Evolutionary conservation across 2,329 filamentous ascomycete genomes (phyloP), one percentile per base, ranked within the genome.

Genomic region (Xylaria sp.): DNA sequence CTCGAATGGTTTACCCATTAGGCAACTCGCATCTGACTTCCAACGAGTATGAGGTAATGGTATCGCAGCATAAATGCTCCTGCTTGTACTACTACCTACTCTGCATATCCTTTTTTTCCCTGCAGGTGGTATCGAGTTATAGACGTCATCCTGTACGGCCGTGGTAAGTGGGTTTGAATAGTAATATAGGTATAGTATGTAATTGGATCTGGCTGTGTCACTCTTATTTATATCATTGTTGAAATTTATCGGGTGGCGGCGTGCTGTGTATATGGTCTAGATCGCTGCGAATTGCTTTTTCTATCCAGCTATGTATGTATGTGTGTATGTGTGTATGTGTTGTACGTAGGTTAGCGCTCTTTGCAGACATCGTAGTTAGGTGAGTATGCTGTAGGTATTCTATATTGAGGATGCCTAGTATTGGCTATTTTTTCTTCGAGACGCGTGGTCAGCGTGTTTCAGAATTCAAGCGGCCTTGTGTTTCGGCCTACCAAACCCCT

Each of bases 361-460:
- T 12, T 36, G 8, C 11, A 7, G 7, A 36, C 11, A 36, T 9
- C n/a, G 2, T 50, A 7, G 17, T 7, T 50, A 50, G 21, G 17
- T 47, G 24, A 27, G 24, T 27, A n/a, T n/a, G 17, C 4, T 45
- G 42, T 42, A 42, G 39, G 39, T 5, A 47, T 17, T 47, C 42
- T 19, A 4, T 47, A 47, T 47, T 19, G n/a, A 19, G 3, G 11
- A 19, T 12, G 27, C 21, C 7, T 30, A 51, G n/a, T 17, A 19
- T 47, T 47, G 42, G 17, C n/a, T 47, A 30, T 12, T 51, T 51
- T 51, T 9, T 27, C 21, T 51, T 30, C 48, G 36, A 53, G 47
- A 45, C 30, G 34, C 55, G 36, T 56, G 51, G 51, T 64, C 56
- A 39, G 61, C 51, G 42, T 56, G 67, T 69, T 69, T 69, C 67